These are phyloP conservation scores for Patellifolia procumbens DNA, from an alignment of 179 eudicot species.

Conservation along the genomic window DNA sequence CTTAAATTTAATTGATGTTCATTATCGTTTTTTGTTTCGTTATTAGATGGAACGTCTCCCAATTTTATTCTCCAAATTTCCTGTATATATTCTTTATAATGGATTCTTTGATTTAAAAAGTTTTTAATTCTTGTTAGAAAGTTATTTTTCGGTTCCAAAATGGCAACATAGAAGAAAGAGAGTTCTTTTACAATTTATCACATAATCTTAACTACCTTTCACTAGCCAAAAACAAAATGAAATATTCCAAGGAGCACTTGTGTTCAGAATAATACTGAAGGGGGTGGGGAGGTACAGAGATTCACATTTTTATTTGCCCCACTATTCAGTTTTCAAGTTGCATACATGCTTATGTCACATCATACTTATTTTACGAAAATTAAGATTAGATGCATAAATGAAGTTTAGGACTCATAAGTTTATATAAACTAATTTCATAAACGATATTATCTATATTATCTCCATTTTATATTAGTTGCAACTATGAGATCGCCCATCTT, in stretches of 20 bases:
- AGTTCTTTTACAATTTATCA: neutral
- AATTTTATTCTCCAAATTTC: neutral
- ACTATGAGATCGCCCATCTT: no score
- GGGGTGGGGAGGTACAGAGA: constrained; percentile 18
- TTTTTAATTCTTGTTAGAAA: neutral
- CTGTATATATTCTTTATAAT: neutral
- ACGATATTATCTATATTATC: no score
- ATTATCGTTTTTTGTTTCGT: no score
- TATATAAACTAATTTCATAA: no score
- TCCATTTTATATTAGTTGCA: no score
- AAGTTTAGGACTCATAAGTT: no score
- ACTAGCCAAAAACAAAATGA: constrained; percentile 3
- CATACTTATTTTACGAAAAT: no score
- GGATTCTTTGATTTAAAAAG: neutral
- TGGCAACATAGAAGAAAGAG: neutral
- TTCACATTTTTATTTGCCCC: constrained; percentile 23
- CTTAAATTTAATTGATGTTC: no score
- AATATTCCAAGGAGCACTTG: constrained; percentile 32
- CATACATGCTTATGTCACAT: neutral
- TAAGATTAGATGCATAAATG: no score
- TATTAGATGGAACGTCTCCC: no score
- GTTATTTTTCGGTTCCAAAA: neutral
- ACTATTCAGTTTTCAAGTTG: constrained; percentile 21
- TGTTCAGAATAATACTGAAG: constrained; percentile 22
- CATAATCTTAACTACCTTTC: constrained; percentile 15